These are phyloP conservation scores for Agaricales sp. DNA, from an alignment of 1,284 basidiomycete species.

Conservation along the genomic window DNA sequence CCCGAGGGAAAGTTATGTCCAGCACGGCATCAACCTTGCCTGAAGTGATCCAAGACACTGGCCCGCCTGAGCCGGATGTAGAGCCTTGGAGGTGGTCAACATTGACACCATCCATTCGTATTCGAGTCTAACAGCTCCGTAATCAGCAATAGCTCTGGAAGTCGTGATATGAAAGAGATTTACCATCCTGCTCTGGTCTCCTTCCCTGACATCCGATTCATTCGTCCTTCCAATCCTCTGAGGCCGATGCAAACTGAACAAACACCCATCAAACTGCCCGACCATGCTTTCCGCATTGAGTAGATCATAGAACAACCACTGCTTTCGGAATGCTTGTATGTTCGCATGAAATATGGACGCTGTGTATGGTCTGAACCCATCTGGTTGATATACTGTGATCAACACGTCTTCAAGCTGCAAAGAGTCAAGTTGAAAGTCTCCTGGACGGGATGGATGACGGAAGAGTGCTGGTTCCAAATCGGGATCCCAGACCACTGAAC, in stretches of 20 bases:
- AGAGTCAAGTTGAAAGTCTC: conserved; percentile 90
- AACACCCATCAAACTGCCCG: conserved; percentile 95
- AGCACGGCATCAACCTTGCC: conserved; percentile 96
- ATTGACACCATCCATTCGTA: conserved; percentile 94
- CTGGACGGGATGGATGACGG: conserved; percentile 61
- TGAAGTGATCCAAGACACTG: conserved; percentile 94
- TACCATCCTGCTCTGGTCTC: conserved; percentile 86
- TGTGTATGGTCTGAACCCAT: conserved; percentile 87
- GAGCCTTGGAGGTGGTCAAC: conserved; percentile 93
- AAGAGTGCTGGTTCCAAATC: conserved; percentile 74
- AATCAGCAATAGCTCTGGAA: conserved; percentile 2
- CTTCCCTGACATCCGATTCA: conserved; percentile 72
- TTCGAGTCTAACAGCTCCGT: conserved; percentile 80
- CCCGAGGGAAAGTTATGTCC: conserved; percentile 93
- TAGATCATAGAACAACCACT: conserved; percentile 95
- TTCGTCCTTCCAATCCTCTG: conserved; percentile 91
- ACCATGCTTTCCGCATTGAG: conserved; percentile 89
- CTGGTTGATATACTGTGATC: conserved; percentile 92
- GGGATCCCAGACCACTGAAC: conserved; percentile 84
- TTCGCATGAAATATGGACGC: conserved; percentile 95
- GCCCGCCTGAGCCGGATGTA: conserved; percentile 66
- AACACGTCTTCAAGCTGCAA: conserved; percentile 89
- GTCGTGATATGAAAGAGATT: conserved; percentile 5
- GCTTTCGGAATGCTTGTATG: conserved; percentile 77
- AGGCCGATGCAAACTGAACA: conserved; percentile 94